Evolutionary conservation across 495 filamentous ascomycete species (phyloP).

Genomic region (Aspergillus incahuasiensis): DNA sequence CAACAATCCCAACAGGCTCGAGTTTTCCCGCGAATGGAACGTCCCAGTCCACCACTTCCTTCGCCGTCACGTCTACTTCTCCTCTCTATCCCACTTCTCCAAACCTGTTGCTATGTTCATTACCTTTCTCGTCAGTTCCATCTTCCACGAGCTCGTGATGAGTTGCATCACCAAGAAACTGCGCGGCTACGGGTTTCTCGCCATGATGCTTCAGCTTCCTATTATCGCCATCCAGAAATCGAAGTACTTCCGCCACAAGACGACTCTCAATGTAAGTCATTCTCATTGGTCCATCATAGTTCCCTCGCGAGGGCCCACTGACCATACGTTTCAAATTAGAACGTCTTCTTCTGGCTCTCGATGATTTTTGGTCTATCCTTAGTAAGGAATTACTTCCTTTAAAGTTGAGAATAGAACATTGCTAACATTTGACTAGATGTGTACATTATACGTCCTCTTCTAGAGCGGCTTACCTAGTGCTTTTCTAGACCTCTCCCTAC

Average conservation of each 20-base stretch:
- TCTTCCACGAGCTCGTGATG: conserved; percentile 95
- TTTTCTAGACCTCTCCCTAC: background rate
- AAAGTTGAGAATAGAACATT: background rate
- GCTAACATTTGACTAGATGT: conserved; percentile 9
- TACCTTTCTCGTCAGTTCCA: conserved; percentile 83
- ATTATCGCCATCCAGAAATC: conserved; percentile 88
- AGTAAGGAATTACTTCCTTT: conserved; percentile 43
- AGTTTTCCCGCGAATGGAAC: conserved; percentile 98
- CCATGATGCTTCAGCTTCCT: conserved; percentile 94
- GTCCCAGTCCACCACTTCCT: conserved; percentile 98
- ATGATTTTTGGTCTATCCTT: conserved; percentile 90
- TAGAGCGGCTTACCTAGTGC: background rate
- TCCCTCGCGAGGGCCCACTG: background rate
- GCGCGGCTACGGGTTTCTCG: conserved; percentile 85
- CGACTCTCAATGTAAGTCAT: conserved; percentile 63
- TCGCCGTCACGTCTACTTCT: conserved; percentile 87
- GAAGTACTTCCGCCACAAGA: conserved; percentile 64
- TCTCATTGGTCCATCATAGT: background rate
- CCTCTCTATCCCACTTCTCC: conserved; percentile 67
- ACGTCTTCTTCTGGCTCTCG: conserved; percentile 88
- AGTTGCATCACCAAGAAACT: conserved; percentile 97
- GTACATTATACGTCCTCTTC: conserved; percentile 19
- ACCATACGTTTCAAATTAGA: conserved; percentile 33
- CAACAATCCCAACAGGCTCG: conserved; percentile 54
- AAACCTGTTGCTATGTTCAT: conserved; percentile 78